Evolutionary conservation across 495 filamentous ascomycete genomes (phyloP).

Genomic region (Penicillium malachiteum): DNA sequence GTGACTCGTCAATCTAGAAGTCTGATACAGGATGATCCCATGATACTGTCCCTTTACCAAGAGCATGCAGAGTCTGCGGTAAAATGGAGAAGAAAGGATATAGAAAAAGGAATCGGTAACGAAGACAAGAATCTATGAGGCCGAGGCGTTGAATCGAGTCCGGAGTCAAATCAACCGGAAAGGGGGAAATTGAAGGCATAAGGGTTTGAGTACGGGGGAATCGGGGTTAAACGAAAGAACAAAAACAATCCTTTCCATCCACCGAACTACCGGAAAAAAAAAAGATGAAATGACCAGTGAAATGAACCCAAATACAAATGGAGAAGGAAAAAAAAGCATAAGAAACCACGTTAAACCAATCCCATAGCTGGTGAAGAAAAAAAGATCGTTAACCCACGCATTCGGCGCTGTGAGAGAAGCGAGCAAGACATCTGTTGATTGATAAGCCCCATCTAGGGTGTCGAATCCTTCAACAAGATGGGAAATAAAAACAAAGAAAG

Average conservation of each 20-base stretch:
- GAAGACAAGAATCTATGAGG: slow-evolving; percentile 1
- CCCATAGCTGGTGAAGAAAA: slow-evolving; percentile 11
- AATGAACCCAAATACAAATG: not conserved
- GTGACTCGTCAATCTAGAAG: not conserved
- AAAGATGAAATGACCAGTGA: not conserved
- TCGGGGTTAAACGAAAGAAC: not conserved
- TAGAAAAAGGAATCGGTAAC: not conserved
- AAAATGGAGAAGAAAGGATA: not conserved
- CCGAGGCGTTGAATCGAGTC: not conserved
- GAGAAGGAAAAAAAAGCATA: slow-evolving; percentile 6
- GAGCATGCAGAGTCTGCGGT: not conserved
- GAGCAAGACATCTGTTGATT: slow-evolving; percentile 10
- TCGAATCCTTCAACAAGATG: slow-evolving; percentile 3
- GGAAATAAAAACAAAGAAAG: slow-evolving; percentile 1
- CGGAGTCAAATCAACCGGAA: no score
- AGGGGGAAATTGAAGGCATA: not conserved
- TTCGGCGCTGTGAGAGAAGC: slow-evolving; percentile 10
- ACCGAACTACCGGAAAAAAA: slow-evolving; percentile 1
- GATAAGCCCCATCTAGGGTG: slow-evolving; percentile 17
- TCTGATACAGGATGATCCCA: not conserved
- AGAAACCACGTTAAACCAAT: slow-evolving; percentile 14
- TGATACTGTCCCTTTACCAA: no score
- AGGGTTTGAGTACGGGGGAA: not conserved
- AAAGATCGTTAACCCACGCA: slow-evolving; percentile 27
- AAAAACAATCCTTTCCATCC: slow-evolving; percentile 3